phyloP scores from a whole-genome alignment of 345 rosid genomes.

The Boechera stricta region DNA sequence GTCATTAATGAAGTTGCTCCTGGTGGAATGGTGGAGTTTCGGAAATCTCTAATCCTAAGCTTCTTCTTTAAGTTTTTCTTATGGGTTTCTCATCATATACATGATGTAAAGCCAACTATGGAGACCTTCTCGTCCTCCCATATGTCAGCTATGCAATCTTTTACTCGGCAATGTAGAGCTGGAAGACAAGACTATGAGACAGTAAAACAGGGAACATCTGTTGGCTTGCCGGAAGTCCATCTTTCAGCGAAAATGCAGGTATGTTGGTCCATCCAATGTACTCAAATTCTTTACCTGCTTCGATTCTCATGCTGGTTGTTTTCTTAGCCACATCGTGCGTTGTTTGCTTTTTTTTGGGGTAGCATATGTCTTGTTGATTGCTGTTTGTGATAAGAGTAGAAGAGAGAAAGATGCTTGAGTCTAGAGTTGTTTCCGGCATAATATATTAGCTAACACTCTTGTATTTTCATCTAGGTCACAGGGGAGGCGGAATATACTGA shows the following conservation, averaged over 20 bases:
- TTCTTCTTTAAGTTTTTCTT: constrained; percentile 37
- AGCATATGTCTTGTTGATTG: too few species aligned
- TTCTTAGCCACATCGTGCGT: too few species aligned
- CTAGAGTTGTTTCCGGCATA: background rate
- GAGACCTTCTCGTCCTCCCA: constrained; percentile 58
- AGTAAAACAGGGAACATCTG: constrained; percentile 70
- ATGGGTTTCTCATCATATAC: constrained; percentile 69
- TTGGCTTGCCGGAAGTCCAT: constrained; percentile 21
- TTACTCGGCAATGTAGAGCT: constrained; percentile 53
- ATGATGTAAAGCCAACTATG: constrained; percentile 45
- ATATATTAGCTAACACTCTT: background rate
- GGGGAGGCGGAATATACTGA: constrained; percentile 97
- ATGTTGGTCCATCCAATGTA: background rate
- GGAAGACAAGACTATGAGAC: constrained; percentile 86
- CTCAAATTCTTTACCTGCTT: too few species aligned
- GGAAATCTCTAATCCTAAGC: too few species aligned
- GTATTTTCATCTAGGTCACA: constrained; percentile 62
- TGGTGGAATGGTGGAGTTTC: too few species aligned
- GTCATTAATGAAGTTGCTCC: too few species aligned
- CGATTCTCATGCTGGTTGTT: too few species aligned
- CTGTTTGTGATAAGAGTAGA: too few species aligned
- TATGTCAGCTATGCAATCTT: constrained; percentile 67
- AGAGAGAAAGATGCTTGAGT: background rate
- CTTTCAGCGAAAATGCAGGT: constrained; percentile 90
- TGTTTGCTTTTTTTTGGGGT: background rate